phyloP scores from a whole-genome alignment of 1,284 basidiomycete species.

The Dichomitus squalens region DNA sequence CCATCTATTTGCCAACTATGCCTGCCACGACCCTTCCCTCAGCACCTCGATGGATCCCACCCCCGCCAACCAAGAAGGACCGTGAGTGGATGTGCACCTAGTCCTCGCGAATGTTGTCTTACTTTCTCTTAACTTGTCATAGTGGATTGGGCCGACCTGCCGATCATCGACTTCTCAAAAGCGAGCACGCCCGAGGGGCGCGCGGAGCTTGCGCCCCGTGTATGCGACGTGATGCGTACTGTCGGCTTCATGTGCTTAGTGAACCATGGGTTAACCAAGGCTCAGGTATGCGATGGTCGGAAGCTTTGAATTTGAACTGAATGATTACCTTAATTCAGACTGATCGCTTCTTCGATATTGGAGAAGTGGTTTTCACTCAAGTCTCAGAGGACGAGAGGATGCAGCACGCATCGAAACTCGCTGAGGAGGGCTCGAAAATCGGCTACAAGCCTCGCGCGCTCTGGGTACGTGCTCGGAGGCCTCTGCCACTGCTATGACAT shows the following conservation, averaged over 20 bases:
- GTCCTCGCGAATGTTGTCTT: not conserved
- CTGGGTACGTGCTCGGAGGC: too few relatives aligned
- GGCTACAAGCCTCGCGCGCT: slow-evolving; percentile 57
- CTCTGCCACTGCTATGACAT: slow-evolving; percentile 28
- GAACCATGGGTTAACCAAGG: slow-evolving; percentile 54
- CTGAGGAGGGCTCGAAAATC: slow-evolving; percentile 47
- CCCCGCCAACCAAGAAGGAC: slow-evolving; percentile 35
- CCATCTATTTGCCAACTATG: not conserved
- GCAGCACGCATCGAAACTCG: slow-evolving; percentile 44
- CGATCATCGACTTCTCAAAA: slow-evolving; percentile 62
- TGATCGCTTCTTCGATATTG: slow-evolving; percentile 56
- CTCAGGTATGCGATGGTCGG: slow-evolving; percentile 37
- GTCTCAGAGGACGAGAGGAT: slow-evolving; percentile 55
- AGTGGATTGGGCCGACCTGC: slow-evolving; percentile 71
- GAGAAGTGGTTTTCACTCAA: slow-evolving; percentile 54
- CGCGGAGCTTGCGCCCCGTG: slow-evolving; percentile 45
- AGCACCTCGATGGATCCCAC: slow-evolving; percentile 38
- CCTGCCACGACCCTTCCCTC: slow-evolving; percentile 11
- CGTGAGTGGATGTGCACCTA: slow-evolving; percentile 30
- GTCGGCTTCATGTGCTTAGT: slow-evolving; percentile 65
- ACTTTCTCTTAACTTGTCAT: not conserved
- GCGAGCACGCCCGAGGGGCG: slow-evolving; percentile 48
- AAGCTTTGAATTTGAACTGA: too few relatives aligned
- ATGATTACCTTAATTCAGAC: too few relatives aligned
- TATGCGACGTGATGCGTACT: slow-evolving; percentile 57